phyloP scores from a whole-genome alignment of 1,284 basidiomycete species.

The Moniliophthora roreri region DNA sequence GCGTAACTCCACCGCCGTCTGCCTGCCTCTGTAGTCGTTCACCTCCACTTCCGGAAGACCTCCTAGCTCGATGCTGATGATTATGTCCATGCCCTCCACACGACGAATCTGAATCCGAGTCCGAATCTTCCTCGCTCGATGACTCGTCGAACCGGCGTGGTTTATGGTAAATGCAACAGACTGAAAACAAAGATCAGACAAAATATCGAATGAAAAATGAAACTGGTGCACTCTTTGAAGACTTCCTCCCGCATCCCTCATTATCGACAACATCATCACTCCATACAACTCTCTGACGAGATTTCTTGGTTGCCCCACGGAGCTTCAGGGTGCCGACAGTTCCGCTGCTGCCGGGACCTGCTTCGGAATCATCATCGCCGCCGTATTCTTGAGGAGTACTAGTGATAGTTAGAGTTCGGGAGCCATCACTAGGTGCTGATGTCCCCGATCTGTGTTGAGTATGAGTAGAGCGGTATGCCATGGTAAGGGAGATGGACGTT shows the following conservation, averaged over 20 bases:
- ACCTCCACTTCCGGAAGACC: no score
- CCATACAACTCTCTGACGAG: constrained; percentile 67
- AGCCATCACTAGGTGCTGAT: constrained; percentile 51
- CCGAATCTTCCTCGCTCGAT: no score
- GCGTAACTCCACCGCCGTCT: no score
- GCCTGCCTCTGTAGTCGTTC: no score
- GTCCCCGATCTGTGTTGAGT: constrained; percentile 32
- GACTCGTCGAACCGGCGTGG: no score
- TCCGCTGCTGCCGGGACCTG: constrained; percentile 5
- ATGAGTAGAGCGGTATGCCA: no score
- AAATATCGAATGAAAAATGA: neutral
- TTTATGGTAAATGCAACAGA: constrained; percentile 77
- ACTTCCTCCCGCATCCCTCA: constrained; percentile 77
- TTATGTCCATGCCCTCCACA: no score
- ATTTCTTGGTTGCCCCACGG: constrained; percentile 44
- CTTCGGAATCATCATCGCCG: constrained; percentile 29
- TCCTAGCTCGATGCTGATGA: no score
- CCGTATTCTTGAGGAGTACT: constrained; percentile 37
- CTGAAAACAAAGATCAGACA: constrained; percentile 35
- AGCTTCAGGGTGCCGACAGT: constrained; percentile 53
- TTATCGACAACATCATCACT: constrained; percentile 82
- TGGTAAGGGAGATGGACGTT: no score
- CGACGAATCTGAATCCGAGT: no score
- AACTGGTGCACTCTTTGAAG: constrained; percentile 81
- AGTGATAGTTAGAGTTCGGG: constrained; percentile 54